Conservation (phyloP, 306 rosid species). For the Arachis hypogaea region DNA sequence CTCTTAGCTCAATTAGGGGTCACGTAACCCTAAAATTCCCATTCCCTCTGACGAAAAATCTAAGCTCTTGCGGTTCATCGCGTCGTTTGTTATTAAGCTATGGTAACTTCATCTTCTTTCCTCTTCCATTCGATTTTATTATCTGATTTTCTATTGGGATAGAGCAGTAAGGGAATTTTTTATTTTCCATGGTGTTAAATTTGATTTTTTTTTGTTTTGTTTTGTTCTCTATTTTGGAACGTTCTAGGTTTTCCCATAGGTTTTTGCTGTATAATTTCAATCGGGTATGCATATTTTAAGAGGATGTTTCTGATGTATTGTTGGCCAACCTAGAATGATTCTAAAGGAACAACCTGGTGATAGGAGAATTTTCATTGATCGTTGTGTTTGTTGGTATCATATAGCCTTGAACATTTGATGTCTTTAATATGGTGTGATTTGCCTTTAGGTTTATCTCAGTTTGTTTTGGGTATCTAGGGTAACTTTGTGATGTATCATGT, state of each 20-base stretch:
- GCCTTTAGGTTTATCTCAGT: constrained; percentile 9
- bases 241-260: neutral
- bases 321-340: neutral
- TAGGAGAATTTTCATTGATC: neutral
- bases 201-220: neutral
- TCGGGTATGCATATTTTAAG: neutral
- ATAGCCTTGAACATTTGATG: neutral
- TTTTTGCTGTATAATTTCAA: constrained; percentile 3
- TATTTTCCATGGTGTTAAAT: neutral
- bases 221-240: no score
- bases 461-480: neutral
- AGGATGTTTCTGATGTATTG: constrained; percentile 1
- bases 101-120: constrained; percentile 38
- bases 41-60: constrained; percentile 3
- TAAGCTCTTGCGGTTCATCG: constrained; percentile 16
- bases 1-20: neutral
- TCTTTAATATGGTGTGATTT: neutral
- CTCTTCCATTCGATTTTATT: neutral
- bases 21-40: neutral
- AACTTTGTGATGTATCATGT: neutral
- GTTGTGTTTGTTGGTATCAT: neutral
- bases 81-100: constrained; percentile 33
- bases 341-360: neutral
- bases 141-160: neutral
- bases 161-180: neutral